Percentiles rank a stretch among this genome's conserved stretches.
phyloP scores from a whole-genome alignment of 805 yeast species.

The Spathaspora hagerdaliae region DNA sequence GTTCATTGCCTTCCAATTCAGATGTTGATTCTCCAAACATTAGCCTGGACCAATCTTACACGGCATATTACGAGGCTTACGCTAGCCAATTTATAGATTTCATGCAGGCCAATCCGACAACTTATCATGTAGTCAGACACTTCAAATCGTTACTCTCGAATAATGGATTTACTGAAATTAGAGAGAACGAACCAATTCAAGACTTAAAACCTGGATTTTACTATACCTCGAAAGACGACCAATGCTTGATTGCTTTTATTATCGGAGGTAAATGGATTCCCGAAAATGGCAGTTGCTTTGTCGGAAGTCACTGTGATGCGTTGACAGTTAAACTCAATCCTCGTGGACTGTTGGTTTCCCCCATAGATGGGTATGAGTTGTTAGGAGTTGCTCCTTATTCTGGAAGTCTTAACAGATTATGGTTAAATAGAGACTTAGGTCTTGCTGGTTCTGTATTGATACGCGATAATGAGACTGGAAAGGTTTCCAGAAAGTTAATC shows the following conservation, averaged over 20 bases:
- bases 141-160: slow-evolving; percentile 18
- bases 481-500: slow-evolving; percentile 21
- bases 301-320: slow-evolving; percentile 51
- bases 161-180: slow-evolving; percentile 25
- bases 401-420: slow-evolving; percentile 27
- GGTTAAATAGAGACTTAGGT: slow-evolving; percentile 43
- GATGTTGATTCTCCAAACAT: no score
- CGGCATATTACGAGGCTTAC: slow-evolving; percentile 4
- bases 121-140: slow-evolving; percentile 30
- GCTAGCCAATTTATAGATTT: slow-evolving; percentile 8
- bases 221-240: slow-evolving; percentile 28
- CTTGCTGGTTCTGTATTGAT: slow-evolving; percentile 35
- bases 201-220: slow-evolving; percentile 18
- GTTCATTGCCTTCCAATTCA: not conserved
- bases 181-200: slow-evolving; percentile 17
- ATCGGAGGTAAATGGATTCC: slow-evolving; percentile 41
- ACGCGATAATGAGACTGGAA: slow-evolving; percentile 15
- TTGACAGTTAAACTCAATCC: slow-evolving; percentile 35
- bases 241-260: slow-evolving; percentile 32
- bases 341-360: slow-evolving; percentile 14
- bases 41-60: not conserved
- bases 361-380: slow-evolving; percentile 29
- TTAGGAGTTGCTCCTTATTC: slow-evolving; percentile 41
- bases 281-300: slow-evolving; percentile 60
- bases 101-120: slow-evolving; percentile 34